Base-by-base conservation (phyloP, 306 rosid genomes). In the Potentilla sterilis region DNA sequence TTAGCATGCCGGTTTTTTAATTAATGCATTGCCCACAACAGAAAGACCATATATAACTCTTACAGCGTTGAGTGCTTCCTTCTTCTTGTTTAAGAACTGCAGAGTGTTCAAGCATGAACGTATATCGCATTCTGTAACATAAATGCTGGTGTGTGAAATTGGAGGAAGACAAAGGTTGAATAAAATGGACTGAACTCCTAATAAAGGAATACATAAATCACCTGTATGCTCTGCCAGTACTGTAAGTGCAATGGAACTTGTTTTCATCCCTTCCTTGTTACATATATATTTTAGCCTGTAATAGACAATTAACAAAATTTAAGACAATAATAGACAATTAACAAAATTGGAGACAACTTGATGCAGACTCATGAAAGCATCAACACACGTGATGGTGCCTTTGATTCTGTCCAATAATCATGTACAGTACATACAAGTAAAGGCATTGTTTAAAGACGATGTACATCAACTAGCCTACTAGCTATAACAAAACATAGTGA, bases 31-130 rank as follows among this genome's bases (percentile, higher is more conserved):
- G 52, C n/a, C 70, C 11, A 11, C 43, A 80, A 76, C 42, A 32
- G 46, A 37, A 18, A 22, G 62, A 49, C 67, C 41, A 48, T 18
- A 72, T 69, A 57, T 44, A 78, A 81, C 28, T 79, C 90, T 87
- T 88, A 94, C 98, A 82, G 51, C 82, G 81, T 88, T 87, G 78
- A 94, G 96, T 74, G 86, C 69, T 87, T 94, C 93, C 54, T 89
- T 88, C 89, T 88, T 94, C 90, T 85, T 94, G 81, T 87, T 79
- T 78, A 94, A 90, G 86, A 94, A 94, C 74, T 94, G 98, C 76
- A 94, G 93, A 37, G 97, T 92, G 81, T 94, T 94, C 90, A 94
- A 89, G 88, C 98, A 92, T 70, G 97, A 94, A 75, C 98, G 96
- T 72, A 94, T 94, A 85, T 94, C 98, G 69, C 96, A 90, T 86